These are phyloP conservation scores for Taphrina communis DNA, from an alignment of 1,139 yeast genomes.

Conservation along the genomic window DNA sequence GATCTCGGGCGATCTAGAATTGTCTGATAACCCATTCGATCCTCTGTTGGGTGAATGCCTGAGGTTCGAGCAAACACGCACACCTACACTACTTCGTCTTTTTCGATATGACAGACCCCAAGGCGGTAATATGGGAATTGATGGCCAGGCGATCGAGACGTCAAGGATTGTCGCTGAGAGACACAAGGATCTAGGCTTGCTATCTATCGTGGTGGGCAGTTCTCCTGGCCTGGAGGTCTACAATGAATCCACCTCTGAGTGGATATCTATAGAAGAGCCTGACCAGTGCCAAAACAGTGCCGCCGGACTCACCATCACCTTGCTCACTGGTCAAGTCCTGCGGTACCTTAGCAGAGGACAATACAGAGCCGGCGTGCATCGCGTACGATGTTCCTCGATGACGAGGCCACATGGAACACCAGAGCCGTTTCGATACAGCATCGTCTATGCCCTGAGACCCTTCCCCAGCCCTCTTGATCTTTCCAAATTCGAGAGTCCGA, in stretches of 20 bases:
- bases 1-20: constrained; percentile 1
- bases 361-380: constrained; percentile 27
- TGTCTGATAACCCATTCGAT: neutral
- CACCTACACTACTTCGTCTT: constrained; percentile 19
- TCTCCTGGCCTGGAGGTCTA: constrained; percentile 23
- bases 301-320: constrained; percentile 13
- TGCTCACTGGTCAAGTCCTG: constrained; percentile 7
- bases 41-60: constrained; percentile 18
- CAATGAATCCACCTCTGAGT: constrained; percentile 12
- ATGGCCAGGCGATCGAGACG: neutral
- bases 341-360: constrained; percentile 11
- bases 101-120: constrained; percentile 27
- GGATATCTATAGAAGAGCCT: constrained; percentile 22
- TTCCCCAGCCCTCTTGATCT: neutral
- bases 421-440: constrained; percentile 17
- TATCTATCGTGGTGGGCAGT: constrained; percentile 30
- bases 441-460: constrained; percentile 22
- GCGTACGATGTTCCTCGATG: constrained; percentile 11
- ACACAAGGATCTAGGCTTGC: constrained; percentile 26
- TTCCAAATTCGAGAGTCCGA: neutral
- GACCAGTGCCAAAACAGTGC: neutral
- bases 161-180: constrained; percentile 13
- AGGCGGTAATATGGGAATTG: neutral
- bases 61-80: constrained; percentile 3
- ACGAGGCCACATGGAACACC: neutral